Evolutionary conservation across 2,329 filamentous ascomycete genomes (phyloP), one percentile per base, ranked within the genome.

Genomic region (Xylaria sp.): DNA sequence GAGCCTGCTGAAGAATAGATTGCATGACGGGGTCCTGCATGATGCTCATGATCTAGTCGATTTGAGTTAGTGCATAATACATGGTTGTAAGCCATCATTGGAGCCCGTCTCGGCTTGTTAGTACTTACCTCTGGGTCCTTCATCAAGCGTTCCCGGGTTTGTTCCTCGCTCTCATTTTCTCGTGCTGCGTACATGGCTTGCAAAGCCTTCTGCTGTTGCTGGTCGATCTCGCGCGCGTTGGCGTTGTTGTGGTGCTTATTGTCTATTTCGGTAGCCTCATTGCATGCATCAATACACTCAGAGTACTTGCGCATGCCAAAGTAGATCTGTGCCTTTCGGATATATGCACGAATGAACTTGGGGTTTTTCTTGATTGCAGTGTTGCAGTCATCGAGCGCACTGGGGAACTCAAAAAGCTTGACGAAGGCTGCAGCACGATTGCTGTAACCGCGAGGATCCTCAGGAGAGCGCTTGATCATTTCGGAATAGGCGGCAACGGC

Each of bases 221-320:
- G 88, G 76, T 97, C 93, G 75, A 99, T 97, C 83, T 99, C 96
- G 45, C 93, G 89, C 0, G 91, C 85, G 78, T 97, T 96, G 77
- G 93, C 93, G 67, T 91, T 90, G 63, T 81, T 83, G 80, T 89
- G 83, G 76, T 86, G 79, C 73, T 89, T 88, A 66, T 85, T 86
- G 79, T 99, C 96, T 67, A 96, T 87, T 73, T 89, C 86, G 9
- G 86, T 84, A 0, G 96, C 96, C 77, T 94, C 92, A 44, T 88
- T 88, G 82, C 94, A 97, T 7, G 91, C 92, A 77, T 99, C 96
- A 65, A 98, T 85, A 77, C 92, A 96, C 80, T 94, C 95, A 80
- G 91, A 97, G 85, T 97, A 98, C 81, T 99, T 95, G 80, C 96
- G 93, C 96, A 99, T 99, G 74, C 94, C 94, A 73, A 96, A 94